These are phyloP conservation scores for Taphrina populina DNA, from an alignment of 1,139 yeast genomes.

Conservation along the genomic window DNA sequence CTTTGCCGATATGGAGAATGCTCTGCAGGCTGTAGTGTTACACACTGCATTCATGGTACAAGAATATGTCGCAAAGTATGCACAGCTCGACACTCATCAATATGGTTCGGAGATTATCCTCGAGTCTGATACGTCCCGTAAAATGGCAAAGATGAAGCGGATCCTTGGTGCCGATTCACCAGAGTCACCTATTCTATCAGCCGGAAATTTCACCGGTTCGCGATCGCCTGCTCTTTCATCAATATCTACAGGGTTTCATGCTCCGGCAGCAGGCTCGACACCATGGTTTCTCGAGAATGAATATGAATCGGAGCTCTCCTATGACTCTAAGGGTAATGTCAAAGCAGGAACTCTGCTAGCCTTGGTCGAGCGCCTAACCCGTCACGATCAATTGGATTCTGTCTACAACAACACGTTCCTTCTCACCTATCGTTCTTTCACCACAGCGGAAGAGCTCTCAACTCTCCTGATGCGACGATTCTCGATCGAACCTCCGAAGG, in stretches of 20 bases:
- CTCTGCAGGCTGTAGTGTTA: slow-evolving; percentile 33
- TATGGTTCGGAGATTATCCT: slow-evolving; percentile 27
- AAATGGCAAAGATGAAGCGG: slow-evolving; percentile 27
- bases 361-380: slow-evolving; percentile 76
- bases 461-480: slow-evolving; percentile 64
- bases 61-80: slow-evolving; percentile 31
- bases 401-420: slow-evolving; percentile 70
- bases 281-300: slow-evolving; percentile 78
- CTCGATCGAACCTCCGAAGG: slow-evolving; percentile 80
- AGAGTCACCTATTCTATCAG: slow-evolving; percentile 2
- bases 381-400: slow-evolving; percentile 68
- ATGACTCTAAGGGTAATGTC: slow-evolving; percentile 69
- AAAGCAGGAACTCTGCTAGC: slow-evolving; percentile 88
- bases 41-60: slow-evolving; percentile 36
- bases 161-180: slow-evolving; percentile 36
- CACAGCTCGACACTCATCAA: neutral
- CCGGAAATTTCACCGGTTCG: too few species aligned
- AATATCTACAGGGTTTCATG: slow-evolving; percentile 38
- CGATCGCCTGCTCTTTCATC: slow-evolving; percentile 41
- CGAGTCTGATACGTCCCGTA: slow-evolving; percentile 28
- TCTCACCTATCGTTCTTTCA: slow-evolving; percentile 73
- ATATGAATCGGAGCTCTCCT: slow-evolving; percentile 67
- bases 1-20: slow-evolving; percentile 38
- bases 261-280: neutral
- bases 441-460: slow-evolving; percentile 66